Conservation (phyloP, 306 rosid species). For the Castanopsis chinensis region DNA sequence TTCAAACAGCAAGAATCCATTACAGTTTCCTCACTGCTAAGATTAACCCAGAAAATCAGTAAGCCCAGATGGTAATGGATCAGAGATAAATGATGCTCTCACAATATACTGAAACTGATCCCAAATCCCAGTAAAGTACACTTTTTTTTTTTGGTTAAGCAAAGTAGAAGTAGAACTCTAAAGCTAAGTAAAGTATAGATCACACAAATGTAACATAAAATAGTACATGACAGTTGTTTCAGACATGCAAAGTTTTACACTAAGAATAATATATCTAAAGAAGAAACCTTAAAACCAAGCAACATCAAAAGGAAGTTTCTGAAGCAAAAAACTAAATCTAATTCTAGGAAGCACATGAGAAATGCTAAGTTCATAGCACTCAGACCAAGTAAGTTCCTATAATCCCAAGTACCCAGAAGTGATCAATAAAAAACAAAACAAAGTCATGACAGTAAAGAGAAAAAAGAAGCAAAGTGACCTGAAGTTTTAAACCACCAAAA, state of each 20-base stretch:
- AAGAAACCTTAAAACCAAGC: conserved; percentile 15
- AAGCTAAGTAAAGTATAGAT: conserved; percentile 33
- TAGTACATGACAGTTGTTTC: conserved; percentile 1
- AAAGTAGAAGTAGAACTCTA: conserved; percentile 12
- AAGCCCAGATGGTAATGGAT: conserved; percentile 16
- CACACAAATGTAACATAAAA: conserved; percentile 30
- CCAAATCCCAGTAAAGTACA: conserved; percentile 33
- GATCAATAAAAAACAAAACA: not conserved
- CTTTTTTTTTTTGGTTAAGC: not conserved
- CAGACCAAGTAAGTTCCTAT: conserved; percentile 17
- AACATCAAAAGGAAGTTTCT: conserved; percentile 7
- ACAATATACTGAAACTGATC: conserved; percentile 15
- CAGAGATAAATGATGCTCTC: conserved; percentile 23
- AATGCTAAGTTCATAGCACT: not conserved
- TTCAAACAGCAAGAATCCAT: conserved; percentile 68
- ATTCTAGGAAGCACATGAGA: conserved; percentile 6
- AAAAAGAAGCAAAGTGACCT: not conserved
- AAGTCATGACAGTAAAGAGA: not conserved
- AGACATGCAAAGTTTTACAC: conserved; percentile 24
- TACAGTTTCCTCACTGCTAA: conserved; percentile 21
- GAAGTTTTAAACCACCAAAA: not conserved
- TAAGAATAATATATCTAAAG: conserved; percentile 8
- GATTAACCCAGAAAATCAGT: conserved; percentile 8
- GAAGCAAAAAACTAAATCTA: not conserved
- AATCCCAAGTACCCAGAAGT: conserved; percentile 13